Conservation (phyloP, 371 early-diverging fungal genomes). For the Rhizopus sp. region DNA sequence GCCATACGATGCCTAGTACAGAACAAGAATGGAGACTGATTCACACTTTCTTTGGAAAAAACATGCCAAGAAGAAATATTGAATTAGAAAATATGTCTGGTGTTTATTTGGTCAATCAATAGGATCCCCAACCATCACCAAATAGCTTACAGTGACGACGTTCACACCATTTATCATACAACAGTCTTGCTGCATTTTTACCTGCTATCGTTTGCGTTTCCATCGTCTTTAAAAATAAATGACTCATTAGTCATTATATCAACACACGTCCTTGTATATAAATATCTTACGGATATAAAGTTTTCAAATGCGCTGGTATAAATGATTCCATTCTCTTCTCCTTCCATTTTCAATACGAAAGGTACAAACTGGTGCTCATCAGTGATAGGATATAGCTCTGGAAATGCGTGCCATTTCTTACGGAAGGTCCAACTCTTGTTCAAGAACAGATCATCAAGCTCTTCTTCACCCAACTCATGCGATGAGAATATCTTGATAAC, state of each 20-base stretch:
- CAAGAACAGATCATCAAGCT: slow-evolving; percentile 48
- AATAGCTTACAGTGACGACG: slow-evolving; percentile 22
- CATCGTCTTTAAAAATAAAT: slow-evolving; percentile 55
- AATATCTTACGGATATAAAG: slow-evolving; percentile 54
- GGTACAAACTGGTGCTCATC: slow-evolving; percentile 21
- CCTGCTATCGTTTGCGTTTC: slow-evolving; percentile 65
- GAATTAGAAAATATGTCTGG: slow-evolving; percentile 55
- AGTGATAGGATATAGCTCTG: slow-evolving; percentile 47
- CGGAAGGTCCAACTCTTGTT: slow-evolving; percentile 57
- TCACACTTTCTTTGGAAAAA: slow-evolving; percentile 56
- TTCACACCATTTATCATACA: slow-evolving; percentile 53
- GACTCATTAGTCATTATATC: neutral
- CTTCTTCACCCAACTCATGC: slow-evolving; percentile 31
- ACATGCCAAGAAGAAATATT: slow-evolving; percentile 49
- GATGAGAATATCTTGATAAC: slow-evolving; percentile 65
- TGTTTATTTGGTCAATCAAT: slow-evolving; percentile 43
- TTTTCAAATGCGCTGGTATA: slow-evolving; percentile 65
- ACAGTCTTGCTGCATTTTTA: slow-evolving; percentile 54
- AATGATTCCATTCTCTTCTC: slow-evolving; percentile 46
- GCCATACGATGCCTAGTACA: slow-evolving; percentile 52
- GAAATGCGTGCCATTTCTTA: slow-evolving; percentile 73
- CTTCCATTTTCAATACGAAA: slow-evolving; percentile 24
- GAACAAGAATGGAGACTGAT: slow-evolving; percentile 58
- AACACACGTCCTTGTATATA: neutral
- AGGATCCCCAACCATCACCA: slow-evolving; percentile 48